Base-by-base conservation (phyloP, 1,284 basidiomycete genomes). In the Fomitopsis schrenkii region DNA sequence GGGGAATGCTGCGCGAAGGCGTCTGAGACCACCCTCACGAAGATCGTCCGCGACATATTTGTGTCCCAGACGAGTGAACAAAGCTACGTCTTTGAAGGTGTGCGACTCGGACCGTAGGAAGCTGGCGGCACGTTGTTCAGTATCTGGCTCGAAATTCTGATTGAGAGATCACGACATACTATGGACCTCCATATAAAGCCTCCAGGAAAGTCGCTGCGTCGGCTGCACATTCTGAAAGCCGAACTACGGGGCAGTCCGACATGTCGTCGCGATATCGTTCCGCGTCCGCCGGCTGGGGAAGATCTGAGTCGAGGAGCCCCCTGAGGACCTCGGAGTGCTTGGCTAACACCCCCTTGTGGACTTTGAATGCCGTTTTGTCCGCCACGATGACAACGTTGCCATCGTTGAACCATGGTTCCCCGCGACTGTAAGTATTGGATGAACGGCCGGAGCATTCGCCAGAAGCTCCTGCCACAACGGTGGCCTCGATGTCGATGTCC, bases 241-340 rank as follows among this genome's bases (percentile, higher is more conserved):
- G 28, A 14, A 62, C 53, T 3, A 64, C 15, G 17, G 62, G 57
- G 40, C 52, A 57, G 3, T 46, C 62, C 14, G 30, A 33, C 8
- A 2, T 5, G 30, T 33, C 30, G 30, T 55, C 62, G n/a, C 59
- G 48, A 33, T 9, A 35, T 15, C 41, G 48, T 33, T 33, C 30
- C 15, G 57, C 52, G 33, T 55, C 44, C 15, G 15, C 57, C n/a
- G 62, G 62, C 35, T 64, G 62, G 17, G 60, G 57, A 22, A 62
- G 30, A 33, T 33, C 30, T 33, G 30, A 30, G 12, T 6, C 17
- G 55, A 62, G 45, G 57, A 64, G 58, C 33, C 55, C 60, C 40
- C 36, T 50, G 57, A 65, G 63, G 8, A 65, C 58, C 54, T 44
- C 55, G 22, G 63, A 65, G 26, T 61, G 55, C 22, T 54, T 38